phyloP scores from a whole-genome alignment of 1,284 basidiomycete species.

The Malassezia pachydermatis region DNA sequence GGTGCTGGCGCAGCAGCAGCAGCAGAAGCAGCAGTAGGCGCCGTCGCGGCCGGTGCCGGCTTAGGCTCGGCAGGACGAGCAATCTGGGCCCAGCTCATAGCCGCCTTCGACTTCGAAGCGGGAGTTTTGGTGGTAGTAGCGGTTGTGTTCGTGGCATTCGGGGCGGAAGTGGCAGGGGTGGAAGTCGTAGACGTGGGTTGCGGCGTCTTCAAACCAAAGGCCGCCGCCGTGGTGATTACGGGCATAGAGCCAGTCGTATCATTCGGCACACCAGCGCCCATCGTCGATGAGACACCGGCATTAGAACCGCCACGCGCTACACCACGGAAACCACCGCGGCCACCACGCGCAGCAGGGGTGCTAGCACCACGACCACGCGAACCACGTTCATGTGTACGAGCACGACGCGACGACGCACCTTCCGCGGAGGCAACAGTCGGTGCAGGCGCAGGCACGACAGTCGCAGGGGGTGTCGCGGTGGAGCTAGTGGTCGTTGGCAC shows the following conservation, averaged over 20 bases:
- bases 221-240: slow-evolving; percentile 12
- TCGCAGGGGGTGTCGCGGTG: slow-evolving; percentile 5
- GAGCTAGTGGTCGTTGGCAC: slow-evolving; percentile 10
- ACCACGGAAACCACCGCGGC: slow-evolving; percentile 18
- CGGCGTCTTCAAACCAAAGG: slow-evolving; percentile 4
- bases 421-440: not conserved
- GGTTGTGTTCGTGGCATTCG: slow-evolving; percentile 10
- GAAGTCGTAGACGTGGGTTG: not conserved
- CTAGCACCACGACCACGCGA: slow-evolving; percentile 10
- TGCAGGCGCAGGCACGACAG: slow-evolving; percentile 18
- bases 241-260: too few relatives aligned
- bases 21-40: not conserved
- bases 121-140: slow-evolving; percentile 20
- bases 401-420: slow-evolving; percentile 5
- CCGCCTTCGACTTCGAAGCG: not conserved
- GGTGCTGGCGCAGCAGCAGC: not conserved
- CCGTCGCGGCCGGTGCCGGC: not conserved
- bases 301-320: slow-evolving; percentile 13
- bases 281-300: too few relatives aligned
- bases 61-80: slow-evolving; percentile 24
- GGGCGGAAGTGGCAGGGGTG: not conserved
- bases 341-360: slow-evolving; percentile 9
- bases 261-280: too few relatives aligned
- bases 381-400: slow-evolving; percentile 5
- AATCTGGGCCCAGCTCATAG: slow-evolving; percentile 47